Base-by-base conservation (phyloP, 2,329 filamentous ascomycete species). In the Chrysoporthe puriensis region DNA sequence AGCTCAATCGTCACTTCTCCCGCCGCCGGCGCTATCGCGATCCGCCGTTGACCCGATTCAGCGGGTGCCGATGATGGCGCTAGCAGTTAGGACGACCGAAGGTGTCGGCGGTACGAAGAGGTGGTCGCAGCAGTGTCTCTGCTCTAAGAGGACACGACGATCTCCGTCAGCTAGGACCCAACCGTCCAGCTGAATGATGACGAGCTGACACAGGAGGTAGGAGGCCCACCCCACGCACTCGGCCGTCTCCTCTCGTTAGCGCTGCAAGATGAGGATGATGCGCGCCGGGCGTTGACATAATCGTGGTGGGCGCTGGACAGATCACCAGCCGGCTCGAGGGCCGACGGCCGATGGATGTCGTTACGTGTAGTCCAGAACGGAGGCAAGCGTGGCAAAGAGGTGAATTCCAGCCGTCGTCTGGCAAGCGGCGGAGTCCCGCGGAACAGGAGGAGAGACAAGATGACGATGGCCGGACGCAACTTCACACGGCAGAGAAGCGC, bases 281-380 rank as follows among this genome's bases (percentile, higher is more conserved):
- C n/a, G 57, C 40, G 40, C n/a, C 16, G 40, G 40, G n/a, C 57
- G 57, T 60, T 21, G 57, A 60, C 57, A 60, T 60, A 60, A 43
- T 60, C 57, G 57, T 43, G 40, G 42, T 44, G 40, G 57, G 42
- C 26, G 57, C 57, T 3, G 40, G n/a, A 26, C 36, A n/a, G 34
- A 21, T 60, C 36, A 43, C 57, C 36, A 60, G 57, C 57, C 57
- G 57, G 18, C 42, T 44, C n/a, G n/a, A 43, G 21, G 36, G 42
- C 34, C 34, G n/a, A 60, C 9, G 36, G 57, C 57, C 36, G 57
- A 60, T 34, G n/a, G 36, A 32, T 8, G n/a, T 43, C 13, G 50
- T 32, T 26, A 21, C 14, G 2, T 14, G 26, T 16, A 54, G 50
- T 34, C 13, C 26, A 54, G 26, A 26, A 54, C 21, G 26, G 50